Percentiles rank a stretch among this genome's conserved stretches.
Conservation (phyloP, 345 rosid species). For the Arabidopsis arenosa region DNA sequence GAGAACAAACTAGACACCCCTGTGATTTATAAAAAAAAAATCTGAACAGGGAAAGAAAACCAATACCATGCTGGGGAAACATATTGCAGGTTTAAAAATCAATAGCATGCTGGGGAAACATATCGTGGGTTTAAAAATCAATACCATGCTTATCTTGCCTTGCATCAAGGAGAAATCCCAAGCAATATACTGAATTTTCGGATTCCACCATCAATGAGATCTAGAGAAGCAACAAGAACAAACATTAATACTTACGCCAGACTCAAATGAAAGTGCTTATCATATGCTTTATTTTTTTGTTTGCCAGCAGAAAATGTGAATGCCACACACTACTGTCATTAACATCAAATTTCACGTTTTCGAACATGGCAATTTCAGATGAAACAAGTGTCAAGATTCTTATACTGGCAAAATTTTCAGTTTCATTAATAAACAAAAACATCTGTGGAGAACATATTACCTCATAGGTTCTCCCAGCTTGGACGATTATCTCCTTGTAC, state of each 20-base stretch:
- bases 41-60: constrained; percentile 25
- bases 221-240: constrained; percentile 47
- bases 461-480: constrained; percentile 85
- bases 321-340: constrained; percentile 24
- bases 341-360: constrained; percentile 16
- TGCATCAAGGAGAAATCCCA: constrained; percentile 93
- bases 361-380: constrained; percentile 2
- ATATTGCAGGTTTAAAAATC: no score
- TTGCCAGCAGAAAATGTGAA: constrained; percentile 14
- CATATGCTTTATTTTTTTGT: neutral
- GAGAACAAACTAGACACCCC: constrained; percentile 20
- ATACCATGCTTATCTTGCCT: constrained; percentile 86
- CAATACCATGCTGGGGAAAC: neutral
- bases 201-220: constrained; percentile 84
- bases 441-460: constrained; percentile 46
- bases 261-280: constrained; percentile 22
- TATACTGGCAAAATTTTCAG: constrained; percentile 11
- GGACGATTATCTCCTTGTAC: constrained; percentile 76
- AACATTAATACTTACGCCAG: constrained; percentile 20
- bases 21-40: neutral
- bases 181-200: constrained; percentile 87
- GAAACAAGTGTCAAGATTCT: constrained; percentile 1
- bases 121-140: constrained; percentile 27
- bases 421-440: constrained; percentile 25
- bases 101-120: no score